Conservation (phyloP, 768 basidiomycete genomes). For the Trametes gibbosa region DNA sequence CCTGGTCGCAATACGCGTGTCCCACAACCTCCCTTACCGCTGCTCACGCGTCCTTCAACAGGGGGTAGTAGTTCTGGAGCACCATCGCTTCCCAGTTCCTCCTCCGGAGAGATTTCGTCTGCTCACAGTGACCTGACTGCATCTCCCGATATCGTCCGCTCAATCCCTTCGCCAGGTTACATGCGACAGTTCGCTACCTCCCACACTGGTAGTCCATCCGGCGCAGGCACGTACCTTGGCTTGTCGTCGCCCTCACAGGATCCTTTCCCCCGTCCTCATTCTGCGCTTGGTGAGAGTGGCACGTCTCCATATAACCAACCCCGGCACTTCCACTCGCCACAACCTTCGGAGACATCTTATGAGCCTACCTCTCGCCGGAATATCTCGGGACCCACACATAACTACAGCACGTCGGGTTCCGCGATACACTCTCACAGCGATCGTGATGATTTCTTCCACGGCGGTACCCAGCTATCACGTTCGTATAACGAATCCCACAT, state of each 20-base stretch:
- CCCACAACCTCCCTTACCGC: constrained; percentile 33
- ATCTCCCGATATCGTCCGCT: constrained; percentile 2
- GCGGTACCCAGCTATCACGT: not conserved
- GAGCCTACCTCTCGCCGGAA: not conserved
- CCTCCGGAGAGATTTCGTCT: constrained; percentile 9
- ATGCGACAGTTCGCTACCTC: not conserved
- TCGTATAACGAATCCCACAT: constrained; percentile 2
- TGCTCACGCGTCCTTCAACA: constrained; percentile 18
- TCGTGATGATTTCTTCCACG: not conserved
- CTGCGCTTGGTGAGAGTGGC: constrained; percentile 52
- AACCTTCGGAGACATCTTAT: constrained; percentile 10
- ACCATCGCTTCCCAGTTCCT: constrained; percentile 4
- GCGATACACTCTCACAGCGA: constrained; percentile 3
- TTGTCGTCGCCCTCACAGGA: constrained; percentile 45
- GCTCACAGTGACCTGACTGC: not conserved
- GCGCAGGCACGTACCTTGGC: constrained; percentile 1
- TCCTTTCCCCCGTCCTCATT: constrained; percentile 61
- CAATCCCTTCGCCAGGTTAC: constrained; percentile 4
- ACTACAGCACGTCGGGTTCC: constrained; percentile 8
- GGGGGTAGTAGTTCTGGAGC: constrained; percentile 11
- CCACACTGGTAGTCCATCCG: constrained; percentile 1
- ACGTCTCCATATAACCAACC: constrained; percentile 28
- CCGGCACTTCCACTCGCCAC: constrained; percentile 12
- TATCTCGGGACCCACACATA: not conserved
- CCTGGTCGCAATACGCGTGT: constrained; percentile 27